phyloP scores from a whole-genome alignment of 768 basidiomycete species.

The Artomyces pyxidatus region DNA sequence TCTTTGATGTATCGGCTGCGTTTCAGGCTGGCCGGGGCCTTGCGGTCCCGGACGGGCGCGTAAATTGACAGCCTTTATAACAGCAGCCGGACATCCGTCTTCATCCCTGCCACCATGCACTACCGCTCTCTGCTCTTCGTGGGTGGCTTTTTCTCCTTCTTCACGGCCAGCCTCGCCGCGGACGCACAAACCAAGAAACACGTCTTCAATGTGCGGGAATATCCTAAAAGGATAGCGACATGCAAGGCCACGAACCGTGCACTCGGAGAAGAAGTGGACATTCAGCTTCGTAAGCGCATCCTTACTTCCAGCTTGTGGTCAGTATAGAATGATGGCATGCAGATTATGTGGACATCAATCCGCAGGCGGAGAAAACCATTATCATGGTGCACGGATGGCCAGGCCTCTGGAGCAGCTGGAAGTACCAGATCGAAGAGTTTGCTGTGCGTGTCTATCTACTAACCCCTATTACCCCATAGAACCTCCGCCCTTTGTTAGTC shows the following conservation, averaged over 20 bases:
- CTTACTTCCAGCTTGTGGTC: not conserved
- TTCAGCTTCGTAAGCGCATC: conserved; percentile 8
- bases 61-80: too few species aligned
- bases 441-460: conserved; percentile 30
- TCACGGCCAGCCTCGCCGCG: not conserved
- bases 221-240: conserved; percentile 9
- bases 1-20: too few species aligned
- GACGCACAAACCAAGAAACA: not conserved
- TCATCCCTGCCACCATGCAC: too few species aligned
- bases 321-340: not conserved
- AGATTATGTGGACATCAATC: conserved; percentile 55
- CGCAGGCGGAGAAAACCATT: conserved; percentile 40
- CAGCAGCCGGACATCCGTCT: too few species aligned
- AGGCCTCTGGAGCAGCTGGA: conserved; percentile 68
- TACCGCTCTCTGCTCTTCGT: too few species aligned
- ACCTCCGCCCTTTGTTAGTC: not conserved
- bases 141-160: too few species aligned
- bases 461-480: not conserved
- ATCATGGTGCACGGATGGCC: conserved; percentile 79
- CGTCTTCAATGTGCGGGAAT: conserved; percentile 8
- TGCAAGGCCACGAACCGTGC: conserved; percentile 13
- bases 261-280: conserved; percentile 2
- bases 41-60: too few species aligned
- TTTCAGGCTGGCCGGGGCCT: too few species aligned
- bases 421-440: conserved; percentile 63